Percentiles rank a stretch among this genome's conserved stretches.
Conservation (phyloP, 352 stramenopile species). For the Phytophthora syringae region DNA sequence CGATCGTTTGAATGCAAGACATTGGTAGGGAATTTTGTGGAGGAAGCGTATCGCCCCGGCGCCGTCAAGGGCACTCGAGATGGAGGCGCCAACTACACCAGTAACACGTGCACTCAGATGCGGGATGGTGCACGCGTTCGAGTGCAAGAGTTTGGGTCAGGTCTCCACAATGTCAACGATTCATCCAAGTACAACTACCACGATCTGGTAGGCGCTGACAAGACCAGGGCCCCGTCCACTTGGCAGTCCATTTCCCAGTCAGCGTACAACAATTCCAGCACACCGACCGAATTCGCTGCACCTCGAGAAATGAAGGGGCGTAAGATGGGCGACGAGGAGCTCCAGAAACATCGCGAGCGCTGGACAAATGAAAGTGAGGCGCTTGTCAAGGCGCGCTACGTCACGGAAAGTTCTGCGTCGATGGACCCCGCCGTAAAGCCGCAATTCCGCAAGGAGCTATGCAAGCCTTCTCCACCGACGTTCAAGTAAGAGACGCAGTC, state of each 20-base stretch:
- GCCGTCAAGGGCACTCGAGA: conserved; percentile 48
- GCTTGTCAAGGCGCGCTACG: conserved; percentile 60
- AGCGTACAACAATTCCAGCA: conserved; percentile 54
- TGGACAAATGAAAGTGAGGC: conserved; percentile 69
- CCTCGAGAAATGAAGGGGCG: conserved; percentile 63
- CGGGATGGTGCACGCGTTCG: conserved; percentile 43
- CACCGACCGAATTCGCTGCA: conserved; percentile 71
- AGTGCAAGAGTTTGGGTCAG: conserved; percentile 54
- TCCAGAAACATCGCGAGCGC: conserved; percentile 62
- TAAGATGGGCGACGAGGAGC: conserved; percentile 49
- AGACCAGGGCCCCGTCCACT: conserved; percentile 47
- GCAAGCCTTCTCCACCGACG: conserved; percentile 51
- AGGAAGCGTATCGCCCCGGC: conserved; percentile 72
- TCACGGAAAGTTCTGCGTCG: conserved; percentile 58
- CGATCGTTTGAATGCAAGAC: conserved; percentile 81
- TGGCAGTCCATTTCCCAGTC: conserved; percentile 74
- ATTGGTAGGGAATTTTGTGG: conserved; percentile 83
- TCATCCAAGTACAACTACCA: conserved; percentile 68
- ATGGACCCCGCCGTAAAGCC: conserved; percentile 54
- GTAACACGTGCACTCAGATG: conserved; percentile 66
- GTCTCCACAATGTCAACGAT: conserved; percentile 55
- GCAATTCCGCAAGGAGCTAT: conserved; percentile 69
- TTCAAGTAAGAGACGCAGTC: conserved; percentile 48
- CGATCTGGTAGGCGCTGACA: conserved; percentile 71
- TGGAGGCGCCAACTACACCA: conserved; percentile 61